Conservation (phyloP, 306 rosid genomes). For the Trifolium fragiferum region DNA sequence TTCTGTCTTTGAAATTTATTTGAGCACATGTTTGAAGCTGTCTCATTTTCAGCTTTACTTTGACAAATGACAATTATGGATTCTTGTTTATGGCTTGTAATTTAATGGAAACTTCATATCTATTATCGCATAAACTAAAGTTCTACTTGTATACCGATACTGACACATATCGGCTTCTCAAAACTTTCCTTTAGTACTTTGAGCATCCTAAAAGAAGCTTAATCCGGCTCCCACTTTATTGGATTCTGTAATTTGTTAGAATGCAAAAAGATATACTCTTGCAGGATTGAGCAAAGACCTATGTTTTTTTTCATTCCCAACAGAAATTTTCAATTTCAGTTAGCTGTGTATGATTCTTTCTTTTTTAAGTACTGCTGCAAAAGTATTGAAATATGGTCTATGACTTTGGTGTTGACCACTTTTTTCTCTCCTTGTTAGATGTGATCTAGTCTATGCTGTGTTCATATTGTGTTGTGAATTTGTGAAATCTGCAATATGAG, state of each 20-base stretch:
- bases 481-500: slow-evolving; percentile 27
- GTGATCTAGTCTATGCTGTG: slow-evolving; percentile 3
- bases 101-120: slow-evolving; percentile 28
- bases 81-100: neutral
- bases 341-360: neutral
- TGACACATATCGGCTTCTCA: slow-evolving; percentile 3
- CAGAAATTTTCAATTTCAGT: neutral
- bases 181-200: neutral
- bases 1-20: slow-evolving; percentile 19
- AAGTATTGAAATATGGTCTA: neutral
- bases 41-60: neutral
- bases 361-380: neutral
- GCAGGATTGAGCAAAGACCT: neutral
- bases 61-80: neutral
- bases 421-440: neutral
- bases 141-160: neutral
- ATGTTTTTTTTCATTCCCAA: slow-evolving; percentile 21
- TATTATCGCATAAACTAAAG: neutral
- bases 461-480: slow-evolving; percentile 18
- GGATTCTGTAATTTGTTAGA: slow-evolving; percentile 4
- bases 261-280: neutral
- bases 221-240: neutral
- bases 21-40: neutral
- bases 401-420: neutral
- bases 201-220: neutral